Conservation (phyloP, 2,329 filamentous ascomycete species). For the Corinectria fuckeliana region DNA sequence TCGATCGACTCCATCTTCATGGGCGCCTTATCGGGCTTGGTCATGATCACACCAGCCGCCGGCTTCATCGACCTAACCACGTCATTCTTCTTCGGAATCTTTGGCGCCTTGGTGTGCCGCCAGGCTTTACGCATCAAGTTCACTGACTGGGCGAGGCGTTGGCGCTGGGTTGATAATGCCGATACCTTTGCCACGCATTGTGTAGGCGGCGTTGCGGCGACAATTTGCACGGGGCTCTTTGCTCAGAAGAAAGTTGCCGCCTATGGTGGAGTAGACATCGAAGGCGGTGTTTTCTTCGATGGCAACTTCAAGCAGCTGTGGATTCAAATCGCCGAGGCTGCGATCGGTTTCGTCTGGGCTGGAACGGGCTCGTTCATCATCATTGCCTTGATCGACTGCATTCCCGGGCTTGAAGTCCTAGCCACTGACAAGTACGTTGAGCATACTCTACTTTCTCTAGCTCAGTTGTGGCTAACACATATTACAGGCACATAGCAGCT, state of each 20-base stretch:
- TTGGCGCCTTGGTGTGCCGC: slow-evolving; percentile 54
- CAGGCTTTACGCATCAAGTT: slow-evolving; percentile 42
- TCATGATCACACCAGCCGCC: slow-evolving; percentile 59
- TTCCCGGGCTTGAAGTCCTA: slow-evolving; percentile 25
- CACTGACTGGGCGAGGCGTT: slow-evolving; percentile 16
- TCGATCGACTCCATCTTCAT: slow-evolving; percentile 58
- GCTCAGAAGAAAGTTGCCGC: slow-evolving; percentile 26
- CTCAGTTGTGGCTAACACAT: neutral
- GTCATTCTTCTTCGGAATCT: slow-evolving; percentile 54
- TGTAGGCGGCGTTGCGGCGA: slow-evolving; percentile 22
- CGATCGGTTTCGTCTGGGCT: slow-evolving; percentile 21
- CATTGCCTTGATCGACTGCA: slow-evolving; percentile 25
- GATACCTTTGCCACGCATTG: slow-evolving; percentile 29
- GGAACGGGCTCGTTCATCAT: slow-evolving; percentile 18
- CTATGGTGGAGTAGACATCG: slow-evolving; percentile 23
- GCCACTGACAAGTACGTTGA: slow-evolving; percentile 23
- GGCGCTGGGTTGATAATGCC: slow-evolving; percentile 26
- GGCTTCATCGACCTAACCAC: slow-evolving; percentile 55
- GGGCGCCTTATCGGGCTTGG: slow-evolving; percentile 58
- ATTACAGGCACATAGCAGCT: slow-evolving; percentile 14
- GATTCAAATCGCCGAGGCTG: slow-evolving; percentile 20
- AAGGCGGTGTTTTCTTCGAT: slow-evolving; percentile 25
- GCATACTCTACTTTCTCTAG: no score
- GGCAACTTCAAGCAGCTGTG: slow-evolving; percentile 22
- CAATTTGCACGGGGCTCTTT: slow-evolving; percentile 23